Base-by-base conservation (phyloP, 805 yeast genomes). In the Zygoascus biomembranicola region DNA sequence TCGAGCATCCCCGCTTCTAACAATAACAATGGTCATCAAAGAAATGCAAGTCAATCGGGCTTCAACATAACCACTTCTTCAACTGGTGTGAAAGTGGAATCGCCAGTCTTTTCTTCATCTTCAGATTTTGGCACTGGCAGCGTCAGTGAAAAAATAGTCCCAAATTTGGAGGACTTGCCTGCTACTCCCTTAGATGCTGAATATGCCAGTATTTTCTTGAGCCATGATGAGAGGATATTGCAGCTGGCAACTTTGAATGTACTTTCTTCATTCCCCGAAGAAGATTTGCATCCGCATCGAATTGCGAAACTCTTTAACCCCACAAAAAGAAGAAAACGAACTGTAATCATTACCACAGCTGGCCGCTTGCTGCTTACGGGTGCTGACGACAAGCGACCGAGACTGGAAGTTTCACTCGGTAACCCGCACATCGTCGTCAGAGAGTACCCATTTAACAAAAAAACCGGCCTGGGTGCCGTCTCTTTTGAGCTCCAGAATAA, bases 201-300 rank as follows among this genome's bases (percentile, higher is more conserved):
- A 23, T 79, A 80, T 78, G 66, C 70, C 9, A 61, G 62, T 28
- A 68, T 73, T 51, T 68, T 79, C 48, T 62, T 61, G 14, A 71
- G 73, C 50, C 66, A 71, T 8, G 74, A 75, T 39, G 84, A 79
- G 62, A 68, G 83, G 46, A 69, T 79, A 6, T 55, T 77, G 52
- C 71, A 71, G 52, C 58, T 74, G 13, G 81, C 80, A 1, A 68
- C 70, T 2, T 77, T 75, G 2, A 39, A 51, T 16, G 63, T 68
- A 3, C 19, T 53, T 11, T 41, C 53, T 23, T 58, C 53, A 10
- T 32, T 19, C 31, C 31, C 43, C 19, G 60, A 56, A 41, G 58
- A 55, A 16, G 60, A 58, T 10, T 64, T 57, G 20, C 50, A 52
- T 9, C 44, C 56, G 13, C 55, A 56, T 18, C 51, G 63, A 50